Conservation (phyloP, 768 basidiomycete species). For the Suillus spraguei region DNA sequence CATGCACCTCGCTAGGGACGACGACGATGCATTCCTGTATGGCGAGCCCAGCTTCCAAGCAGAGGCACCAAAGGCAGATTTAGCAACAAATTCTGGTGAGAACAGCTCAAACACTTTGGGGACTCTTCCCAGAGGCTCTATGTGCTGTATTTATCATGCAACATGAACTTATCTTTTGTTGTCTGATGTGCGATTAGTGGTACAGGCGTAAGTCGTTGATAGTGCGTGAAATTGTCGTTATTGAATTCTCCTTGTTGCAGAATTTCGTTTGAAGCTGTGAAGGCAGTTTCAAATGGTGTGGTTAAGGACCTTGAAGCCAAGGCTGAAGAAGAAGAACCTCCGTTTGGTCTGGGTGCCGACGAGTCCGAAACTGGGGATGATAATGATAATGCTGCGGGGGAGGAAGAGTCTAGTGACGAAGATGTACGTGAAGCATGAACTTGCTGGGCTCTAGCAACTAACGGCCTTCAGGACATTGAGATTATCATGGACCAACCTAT, state of each 20-base stretch:
- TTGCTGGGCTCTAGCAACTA: slow-evolving; percentile 8
- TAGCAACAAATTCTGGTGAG: slow-evolving; percentile 49
- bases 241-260: slow-evolving; percentile 31
- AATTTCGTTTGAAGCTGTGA: slow-evolving; percentile 43
- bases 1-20: slow-evolving; percentile 51
- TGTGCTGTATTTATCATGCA: slow-evolving; percentile 39
- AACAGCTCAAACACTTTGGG: slow-evolving; percentile 30
- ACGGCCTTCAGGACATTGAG: slow-evolving; percentile 69
- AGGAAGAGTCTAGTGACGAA: slow-evolving; percentile 48
- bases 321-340: slow-evolving; percentile 35
- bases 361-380: slow-evolving; percentile 37
- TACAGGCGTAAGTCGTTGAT: slow-evolving; percentile 61
- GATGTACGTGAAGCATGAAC: slow-evolving; percentile 39
- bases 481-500: slow-evolving; percentile 84
- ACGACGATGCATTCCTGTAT: slow-evolving; percentile 82
- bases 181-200: slow-evolving; percentile 50
- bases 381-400: slow-evolving; percentile 44
- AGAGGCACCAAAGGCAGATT: slow-evolving; percentile 34
- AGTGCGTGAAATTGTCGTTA: slow-evolving; percentile 26
- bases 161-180: slow-evolving; percentile 39
- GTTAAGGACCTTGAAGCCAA: slow-evolving; percentile 54
- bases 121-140: slow-evolving; percentile 31
- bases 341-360: slow-evolving; percentile 26
- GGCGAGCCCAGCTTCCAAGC: slow-evolving; percentile 47
- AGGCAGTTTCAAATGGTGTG: slow-evolving; percentile 46